Evolutionary conservation across 2,329 filamentous ascomycete species (phyloP).

Genomic region (Ascocoryne sarcoides): DNA sequence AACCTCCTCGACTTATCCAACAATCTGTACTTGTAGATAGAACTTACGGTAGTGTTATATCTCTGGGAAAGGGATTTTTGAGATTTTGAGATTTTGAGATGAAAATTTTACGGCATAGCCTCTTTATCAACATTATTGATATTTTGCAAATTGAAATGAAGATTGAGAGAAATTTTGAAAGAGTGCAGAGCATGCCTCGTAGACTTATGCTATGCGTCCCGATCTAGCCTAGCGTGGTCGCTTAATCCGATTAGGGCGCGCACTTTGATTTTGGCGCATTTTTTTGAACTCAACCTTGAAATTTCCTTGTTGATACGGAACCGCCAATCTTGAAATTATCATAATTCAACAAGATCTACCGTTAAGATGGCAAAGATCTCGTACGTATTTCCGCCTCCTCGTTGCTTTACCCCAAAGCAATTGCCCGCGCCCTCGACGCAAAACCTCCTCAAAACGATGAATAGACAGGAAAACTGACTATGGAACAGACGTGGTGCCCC

Average conservation of each 20-base stretch:
- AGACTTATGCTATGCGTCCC: no score
- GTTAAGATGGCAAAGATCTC: constrained; percentile 53
- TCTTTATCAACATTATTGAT: no score
- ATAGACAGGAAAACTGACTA: constrained; percentile 12
- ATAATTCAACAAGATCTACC: neutral
- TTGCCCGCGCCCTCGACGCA: constrained; percentile 1
- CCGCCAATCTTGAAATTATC: neutral
- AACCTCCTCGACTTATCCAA: neutral
- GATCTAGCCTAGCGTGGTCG: neutral
- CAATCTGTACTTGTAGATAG: neutral
- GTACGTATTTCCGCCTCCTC: constrained; percentile 37
- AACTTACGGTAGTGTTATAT: neutral
- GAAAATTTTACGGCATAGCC: no score
- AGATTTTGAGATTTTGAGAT: neutral
- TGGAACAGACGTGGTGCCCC: constrained; percentile 69
- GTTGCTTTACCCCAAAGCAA: constrained; percentile 5
- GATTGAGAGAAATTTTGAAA: no score
- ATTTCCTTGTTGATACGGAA: neutral
- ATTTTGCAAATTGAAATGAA: no score
- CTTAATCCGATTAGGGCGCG: neutral
- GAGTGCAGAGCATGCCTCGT: no score
- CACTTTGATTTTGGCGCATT: neutral
- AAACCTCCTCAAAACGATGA: neutral
- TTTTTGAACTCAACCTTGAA: neutral
- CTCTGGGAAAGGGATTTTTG: no score